Evolutionary conservation across 495 filamentous ascomycete genomes (phyloP).

Genomic region (Trichocladium antarcticum): DNA sequence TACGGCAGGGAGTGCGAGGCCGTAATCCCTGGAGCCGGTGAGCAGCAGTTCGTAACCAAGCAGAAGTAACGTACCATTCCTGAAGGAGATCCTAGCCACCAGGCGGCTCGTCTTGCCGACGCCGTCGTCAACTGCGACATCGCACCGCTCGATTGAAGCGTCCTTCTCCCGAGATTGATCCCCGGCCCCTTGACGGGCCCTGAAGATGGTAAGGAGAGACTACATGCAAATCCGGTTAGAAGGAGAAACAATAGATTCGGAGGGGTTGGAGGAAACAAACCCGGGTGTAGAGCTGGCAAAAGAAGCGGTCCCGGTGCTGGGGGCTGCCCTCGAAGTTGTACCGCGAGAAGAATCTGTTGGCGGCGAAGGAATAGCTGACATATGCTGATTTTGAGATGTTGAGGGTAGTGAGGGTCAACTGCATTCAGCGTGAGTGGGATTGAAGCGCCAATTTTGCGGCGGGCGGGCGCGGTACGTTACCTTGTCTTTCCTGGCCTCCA

Average conservation of each 20-base stretch:
- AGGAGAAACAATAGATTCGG: too few species aligned
- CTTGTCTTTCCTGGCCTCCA: constrained; percentile 69
- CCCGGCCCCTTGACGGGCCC: constrained; percentile 27
- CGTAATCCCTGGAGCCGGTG: constrained; percentile 52
- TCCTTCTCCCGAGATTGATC: constrained; percentile 40
- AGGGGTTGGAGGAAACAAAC: constrained; percentile 21
- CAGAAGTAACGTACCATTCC: constrained; percentile 50
- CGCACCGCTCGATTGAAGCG: constrained; percentile 73
- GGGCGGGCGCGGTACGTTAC: constrained; percentile 34
- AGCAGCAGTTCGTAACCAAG: not conserved
- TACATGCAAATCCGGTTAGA: too few species aligned
- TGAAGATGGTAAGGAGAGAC: constrained; percentile 38
- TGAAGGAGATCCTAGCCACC: constrained; percentile 70
- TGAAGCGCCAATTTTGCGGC: not conserved
- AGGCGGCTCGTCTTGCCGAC: constrained; percentile 67
- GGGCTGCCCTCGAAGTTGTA: constrained; percentile 51
- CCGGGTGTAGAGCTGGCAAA: constrained; percentile 37
- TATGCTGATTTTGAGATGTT: constrained; percentile 94
- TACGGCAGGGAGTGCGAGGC: constrained; percentile 90
- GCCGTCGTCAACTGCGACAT: constrained; percentile 70
- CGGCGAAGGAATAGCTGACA: constrained; percentile 64
- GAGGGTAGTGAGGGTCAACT: constrained; percentile 73
- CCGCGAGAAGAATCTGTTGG: constrained; percentile 65
- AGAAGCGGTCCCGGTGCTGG: constrained; percentile 39
- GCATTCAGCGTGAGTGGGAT: not conserved